A percentile compares a stretch with the other conserved stretches of the same genome.
Evolutionary conservation across 208 protist species (phyloP).

Genomic region (Tetramitus jugosus): DNA sequence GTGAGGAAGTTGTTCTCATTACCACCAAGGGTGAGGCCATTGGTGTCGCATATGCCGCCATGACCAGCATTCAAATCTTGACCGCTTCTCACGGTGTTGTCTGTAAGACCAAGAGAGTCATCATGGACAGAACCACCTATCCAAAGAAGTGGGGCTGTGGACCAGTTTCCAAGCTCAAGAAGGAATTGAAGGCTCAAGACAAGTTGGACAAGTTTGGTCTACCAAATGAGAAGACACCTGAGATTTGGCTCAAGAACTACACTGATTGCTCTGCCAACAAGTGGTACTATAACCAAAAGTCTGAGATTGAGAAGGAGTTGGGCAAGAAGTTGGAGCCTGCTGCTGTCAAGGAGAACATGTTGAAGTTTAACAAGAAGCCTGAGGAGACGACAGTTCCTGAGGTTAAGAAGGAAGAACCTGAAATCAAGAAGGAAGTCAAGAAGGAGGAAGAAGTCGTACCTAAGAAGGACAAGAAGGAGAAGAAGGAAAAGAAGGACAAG

Average conservation of each 20-base stretch:
- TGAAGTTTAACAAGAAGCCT: constrained; percentile 17
- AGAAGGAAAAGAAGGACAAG: constrained; percentile 51
- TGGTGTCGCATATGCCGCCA: constrained; percentile 93
- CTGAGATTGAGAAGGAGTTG: neutral
- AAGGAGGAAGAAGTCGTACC: constrained; percentile 43
- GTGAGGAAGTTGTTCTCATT: constrained; percentile 95
- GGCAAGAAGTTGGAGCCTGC: neutral
- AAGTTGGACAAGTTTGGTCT: constrained; percentile 96
- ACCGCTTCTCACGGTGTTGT: constrained; percentile 94
- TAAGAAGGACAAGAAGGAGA: constrained; percentile 43
- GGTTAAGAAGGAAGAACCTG: constrained; percentile 33
- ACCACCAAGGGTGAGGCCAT: constrained; percentile 99
- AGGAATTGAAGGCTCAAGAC: constrained; percentile 88
- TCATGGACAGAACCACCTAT: constrained; percentile 99
- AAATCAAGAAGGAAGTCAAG: constrained; percentile 31
- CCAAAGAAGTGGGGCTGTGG: constrained; percentile 95
- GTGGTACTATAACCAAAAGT: neutral
- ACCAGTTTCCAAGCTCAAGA: constrained; percentile 86
- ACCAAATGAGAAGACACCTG: constrained; percentile 91
- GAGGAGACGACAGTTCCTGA: constrained; percentile 20
- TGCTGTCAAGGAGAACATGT: neutral
- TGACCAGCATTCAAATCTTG: constrained; percentile 93
- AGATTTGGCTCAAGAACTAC: constrained; percentile 78
- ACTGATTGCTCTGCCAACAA: constrained; percentile 65
- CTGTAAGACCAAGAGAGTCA: constrained; percentile 97